Percentiles rank a stretch among this genome's conserved stretches.
Conservation (phyloP, 257 asterid genomes). For the Solanum virginianum region DNA sequence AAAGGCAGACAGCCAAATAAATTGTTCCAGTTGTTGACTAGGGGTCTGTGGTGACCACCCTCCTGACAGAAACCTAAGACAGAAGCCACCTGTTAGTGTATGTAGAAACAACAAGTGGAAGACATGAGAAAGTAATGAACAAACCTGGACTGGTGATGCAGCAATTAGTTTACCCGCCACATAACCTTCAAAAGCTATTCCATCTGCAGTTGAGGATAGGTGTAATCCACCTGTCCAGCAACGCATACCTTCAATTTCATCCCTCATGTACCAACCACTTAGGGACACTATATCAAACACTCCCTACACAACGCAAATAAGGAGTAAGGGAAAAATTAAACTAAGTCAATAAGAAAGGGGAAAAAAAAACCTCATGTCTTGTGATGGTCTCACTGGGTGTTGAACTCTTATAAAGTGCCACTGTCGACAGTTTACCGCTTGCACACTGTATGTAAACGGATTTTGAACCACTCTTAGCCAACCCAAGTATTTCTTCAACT, state of each 20-base stretch:
- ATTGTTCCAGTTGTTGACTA: not conserved
- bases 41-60: not conserved
- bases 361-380: not conserved
- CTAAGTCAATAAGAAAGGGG: too few relatives aligned
- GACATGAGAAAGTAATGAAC: too few relatives aligned
- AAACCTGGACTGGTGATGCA: slow-evolving; percentile 2
- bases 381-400: not conserved
- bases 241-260: not conserved
- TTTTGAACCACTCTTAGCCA: not conserved
- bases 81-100: too few relatives aligned
- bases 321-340: not conserved
- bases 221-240: slow-evolving; percentile 1
- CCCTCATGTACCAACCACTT: slow-evolving; percentile 1
- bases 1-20: too few relatives aligned
- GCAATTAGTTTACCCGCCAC: slow-evolving; percentile 4
- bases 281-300: slow-evolving; percentile 7
- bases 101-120: too few relatives aligned
- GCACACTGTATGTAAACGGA: not conserved
- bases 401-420: too few relatives aligned
- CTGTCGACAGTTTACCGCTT: not conserved
- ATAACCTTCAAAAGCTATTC: not conserved
- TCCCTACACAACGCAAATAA: slow-evolving; percentile 6
- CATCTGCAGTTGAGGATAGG: not conserved
- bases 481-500: not conserved
- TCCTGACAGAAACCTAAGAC: not conserved